A percentile compares a stretch with the other conserved stretches of the same genome.
Conservation (phyloP, 371 early-diverging fungal species). For the Apophysomyces trapeziformis region DNA sequence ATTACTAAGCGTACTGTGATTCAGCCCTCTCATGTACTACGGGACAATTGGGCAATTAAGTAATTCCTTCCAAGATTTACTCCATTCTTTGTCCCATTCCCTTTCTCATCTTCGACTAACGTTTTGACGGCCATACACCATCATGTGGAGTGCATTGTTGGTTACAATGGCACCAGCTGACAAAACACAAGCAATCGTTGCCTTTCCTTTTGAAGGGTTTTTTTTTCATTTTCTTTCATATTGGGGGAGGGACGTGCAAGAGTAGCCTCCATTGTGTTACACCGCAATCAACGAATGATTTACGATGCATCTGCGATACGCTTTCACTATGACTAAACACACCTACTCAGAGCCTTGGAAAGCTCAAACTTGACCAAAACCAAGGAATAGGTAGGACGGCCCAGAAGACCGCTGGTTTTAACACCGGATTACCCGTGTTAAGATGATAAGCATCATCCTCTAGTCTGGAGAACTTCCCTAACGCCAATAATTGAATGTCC, state of each 20-base stretch:
- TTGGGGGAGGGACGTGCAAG: constrained; percentile 7
- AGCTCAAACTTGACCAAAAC: constrained; percentile 3
- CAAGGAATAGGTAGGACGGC: constrained; percentile 9
- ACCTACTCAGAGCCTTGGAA: constrained; percentile 7
- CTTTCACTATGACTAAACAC: constrained; percentile 9
- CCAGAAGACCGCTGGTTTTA: constrained; percentile 9
- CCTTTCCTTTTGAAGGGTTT: too few relatives aligned
- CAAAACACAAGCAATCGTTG: not conserved
- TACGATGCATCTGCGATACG: constrained; percentile 8
- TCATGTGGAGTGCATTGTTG: too few relatives aligned
- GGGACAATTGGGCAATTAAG: too few relatives aligned
- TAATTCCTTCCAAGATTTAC: too few relatives aligned
- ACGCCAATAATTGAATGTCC: constrained; percentile 10
- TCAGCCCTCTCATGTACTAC: too few relatives aligned
- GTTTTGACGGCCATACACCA: too few relatives aligned
- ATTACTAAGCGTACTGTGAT: too few relatives aligned
- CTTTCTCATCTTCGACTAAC: too few relatives aligned
- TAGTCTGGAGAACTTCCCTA: constrained; percentile 12
- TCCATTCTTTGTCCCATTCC: too few relatives aligned
- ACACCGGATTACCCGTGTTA: constrained; percentile 6
- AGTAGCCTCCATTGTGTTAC: constrained; percentile 12
- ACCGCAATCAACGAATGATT: not conserved
- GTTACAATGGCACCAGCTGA: too few relatives aligned
- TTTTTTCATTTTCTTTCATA: constrained; percentile 5
- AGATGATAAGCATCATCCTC: not conserved